A percentile compares a stretch with the other conserved stretches of the same genome.
Conservation (phyloP, 2,329 filamentous ascomycete genomes). For the Hypoxylon rubiginosum region DNA sequence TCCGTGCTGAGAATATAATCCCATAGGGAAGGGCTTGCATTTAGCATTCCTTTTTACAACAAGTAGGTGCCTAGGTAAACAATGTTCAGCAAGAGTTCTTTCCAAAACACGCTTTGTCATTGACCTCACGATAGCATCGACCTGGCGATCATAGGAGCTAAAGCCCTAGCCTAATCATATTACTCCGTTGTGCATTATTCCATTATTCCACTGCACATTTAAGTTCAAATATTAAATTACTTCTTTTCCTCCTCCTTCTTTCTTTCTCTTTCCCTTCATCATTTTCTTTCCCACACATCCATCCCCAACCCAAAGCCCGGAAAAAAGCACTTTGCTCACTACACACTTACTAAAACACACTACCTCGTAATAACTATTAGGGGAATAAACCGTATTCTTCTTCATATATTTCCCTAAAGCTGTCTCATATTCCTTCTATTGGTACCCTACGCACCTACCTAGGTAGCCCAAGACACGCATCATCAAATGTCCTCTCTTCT, state of each 20-base stretch:
- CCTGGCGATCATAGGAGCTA: too few relatives aligned
- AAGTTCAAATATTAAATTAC: too few relatives aligned
- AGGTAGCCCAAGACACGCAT: too few relatives aligned
- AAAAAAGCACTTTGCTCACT: too few relatives aligned
- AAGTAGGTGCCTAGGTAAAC: too few relatives aligned
- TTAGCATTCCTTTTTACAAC: too few relatives aligned
- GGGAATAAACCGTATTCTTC: not conserved
- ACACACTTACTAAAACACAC: not conserved
- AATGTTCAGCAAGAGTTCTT: too few relatives aligned
- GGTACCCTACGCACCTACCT: not conserved
- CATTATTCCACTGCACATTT: too few relatives aligned
- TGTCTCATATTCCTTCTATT: not conserved
- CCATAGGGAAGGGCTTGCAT: not conserved
- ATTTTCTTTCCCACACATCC: not conserved
- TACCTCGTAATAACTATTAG: not conserved
- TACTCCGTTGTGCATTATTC: too few relatives aligned
- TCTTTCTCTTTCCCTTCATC: not conserved
- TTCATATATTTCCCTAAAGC: not conserved
- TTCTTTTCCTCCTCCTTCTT: not conserved
- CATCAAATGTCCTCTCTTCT: not conserved
- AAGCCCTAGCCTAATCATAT: too few relatives aligned
- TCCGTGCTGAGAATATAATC: not conserved
- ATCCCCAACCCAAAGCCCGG: not conserved
- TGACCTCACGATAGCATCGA: too few relatives aligned
- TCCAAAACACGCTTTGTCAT: too few relatives aligned